Evolutionary conservation across 306 rosid genomes (phyloP), one percentile per base, ranked within the genome.

Genomic region (Trifolium pratense): DNA sequence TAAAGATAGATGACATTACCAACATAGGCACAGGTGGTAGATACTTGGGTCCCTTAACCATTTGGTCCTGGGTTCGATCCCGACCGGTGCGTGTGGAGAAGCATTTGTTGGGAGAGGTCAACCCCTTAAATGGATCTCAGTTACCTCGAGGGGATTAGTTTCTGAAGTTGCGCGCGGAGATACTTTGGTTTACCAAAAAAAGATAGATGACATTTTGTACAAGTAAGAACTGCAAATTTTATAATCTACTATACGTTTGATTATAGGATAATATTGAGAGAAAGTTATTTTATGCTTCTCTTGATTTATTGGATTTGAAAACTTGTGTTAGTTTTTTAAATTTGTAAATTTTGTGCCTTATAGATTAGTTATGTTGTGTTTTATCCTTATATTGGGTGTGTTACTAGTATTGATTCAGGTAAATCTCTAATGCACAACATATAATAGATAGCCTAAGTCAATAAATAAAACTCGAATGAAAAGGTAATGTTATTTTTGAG

Each of bases 391-490:
- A 55, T 20, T 55, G 32, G 60, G 60, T 20, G 60, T 51, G 57
- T 51, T 51, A 51, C 57, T 51, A 16, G 10, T 13, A 11, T 23
- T 56, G 63, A 57, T 57, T 57, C 37, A 57, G 8, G 17, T 25
- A 57, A 57, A 56, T 10, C 60, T 53, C 7, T 10, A 20, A 18
- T 6, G 21, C 29, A 53, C 29, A 53, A 2, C 59, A 53, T 21
- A 55, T 21, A 20, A 20, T 16, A 12, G 42, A 12, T 49, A 55
- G 60, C 6, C n/a, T 11, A 52, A 52, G 58, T 20, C 20, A 52
- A 52, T 52, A 13, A 52, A 52, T 52, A 13, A 57, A 57, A 57
- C 34, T 57, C 29, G 13, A 57, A 26, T 57, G 64, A 57, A 26
- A 57, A 57, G 7, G 37, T 36, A 57, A 25, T 57, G 17, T 14